Conservation (phyloP, 345 rosid species). For the Nephelium lappaceum region DNA sequence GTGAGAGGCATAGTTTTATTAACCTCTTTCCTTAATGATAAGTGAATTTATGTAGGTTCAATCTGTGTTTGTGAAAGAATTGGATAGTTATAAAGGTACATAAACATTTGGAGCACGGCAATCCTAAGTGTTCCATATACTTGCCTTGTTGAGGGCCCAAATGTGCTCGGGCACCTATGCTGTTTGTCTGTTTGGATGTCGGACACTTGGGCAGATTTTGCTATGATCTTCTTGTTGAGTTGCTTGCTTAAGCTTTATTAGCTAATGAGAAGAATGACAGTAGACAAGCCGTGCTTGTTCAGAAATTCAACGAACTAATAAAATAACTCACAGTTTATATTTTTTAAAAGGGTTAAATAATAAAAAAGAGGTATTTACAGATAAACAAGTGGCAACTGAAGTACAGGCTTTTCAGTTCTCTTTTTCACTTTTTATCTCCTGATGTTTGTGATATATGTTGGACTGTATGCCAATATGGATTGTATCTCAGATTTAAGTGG, state of each 20-base stretch:
- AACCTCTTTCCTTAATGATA: neutral
- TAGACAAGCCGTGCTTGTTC: neutral
- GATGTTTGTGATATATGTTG: neutral
- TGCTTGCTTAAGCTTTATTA: neutral
- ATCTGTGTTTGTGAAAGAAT: neutral
- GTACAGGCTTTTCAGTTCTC: neutral
- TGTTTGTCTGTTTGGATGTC: neutral
- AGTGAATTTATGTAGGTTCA: neutral
- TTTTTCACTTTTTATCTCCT: neutral
- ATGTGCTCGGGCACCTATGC: neutral
- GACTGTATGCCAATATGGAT: neutral
- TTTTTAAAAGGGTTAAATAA: neutral
- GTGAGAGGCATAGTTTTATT: slow-evolving; percentile 43
- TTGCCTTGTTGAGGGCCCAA: neutral
- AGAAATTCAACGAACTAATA: neutral
- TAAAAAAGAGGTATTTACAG: neutral
- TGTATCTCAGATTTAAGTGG: neutral
- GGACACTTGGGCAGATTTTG: neutral
- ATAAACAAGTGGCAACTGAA: neutral
- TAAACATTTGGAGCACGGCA: neutral
- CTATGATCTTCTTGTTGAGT: neutral
- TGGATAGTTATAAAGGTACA: neutral
- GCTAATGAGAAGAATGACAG: neutral
- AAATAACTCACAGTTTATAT: neutral
- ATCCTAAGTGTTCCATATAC: neutral